Conservation (phyloP, 352 stramenopile genomes). For the Globisporangium orthogonon region DNA sequence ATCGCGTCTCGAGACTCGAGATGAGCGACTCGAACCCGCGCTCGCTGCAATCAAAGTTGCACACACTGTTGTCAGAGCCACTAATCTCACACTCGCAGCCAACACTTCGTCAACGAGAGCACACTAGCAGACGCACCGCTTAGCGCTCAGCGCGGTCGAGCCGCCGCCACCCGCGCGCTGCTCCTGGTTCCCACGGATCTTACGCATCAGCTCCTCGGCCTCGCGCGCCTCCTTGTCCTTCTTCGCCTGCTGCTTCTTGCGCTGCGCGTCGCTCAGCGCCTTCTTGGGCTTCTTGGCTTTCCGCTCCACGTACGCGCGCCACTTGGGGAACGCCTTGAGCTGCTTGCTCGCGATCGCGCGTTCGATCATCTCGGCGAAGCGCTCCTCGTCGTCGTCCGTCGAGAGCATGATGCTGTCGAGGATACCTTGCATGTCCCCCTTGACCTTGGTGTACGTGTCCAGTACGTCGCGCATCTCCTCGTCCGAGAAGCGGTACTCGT, state of each 20-base stretch:
- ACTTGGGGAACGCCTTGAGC: constrained; percentile 32
- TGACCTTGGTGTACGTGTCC: constrained; percentile 60
- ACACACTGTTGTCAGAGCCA: neutral
- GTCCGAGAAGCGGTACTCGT: constrained; percentile 76
- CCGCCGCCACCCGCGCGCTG: constrained; percentile 23
- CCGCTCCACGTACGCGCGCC: constrained; percentile 40
- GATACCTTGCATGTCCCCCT: constrained; percentile 76
- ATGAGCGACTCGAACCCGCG: constrained; percentile 54
- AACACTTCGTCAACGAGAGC: constrained; percentile 5
- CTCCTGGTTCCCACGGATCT: constrained; percentile 53
- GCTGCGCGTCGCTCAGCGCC: constrained; percentile 18
- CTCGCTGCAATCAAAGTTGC: constrained; percentile 23
- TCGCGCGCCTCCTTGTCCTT: constrained; percentile 51
- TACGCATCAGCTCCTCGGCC: constrained; percentile 51
- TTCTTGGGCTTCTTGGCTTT: constrained; percentile 24
- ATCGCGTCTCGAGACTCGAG: constrained; percentile 55
- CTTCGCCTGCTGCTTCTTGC: constrained; percentile 45
- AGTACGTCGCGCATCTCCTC: constrained; percentile 83
- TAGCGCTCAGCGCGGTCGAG: constrained; percentile 24
- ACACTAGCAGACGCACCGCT: constrained; percentile 20
- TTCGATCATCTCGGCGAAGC: constrained; percentile 65
- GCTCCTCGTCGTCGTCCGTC: constrained; percentile 70
- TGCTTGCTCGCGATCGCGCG: constrained; percentile 44
- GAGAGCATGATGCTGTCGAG: constrained; percentile 87
- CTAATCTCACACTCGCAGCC: neutral